Evolutionary conservation across 805 yeast species (phyloP).

Genomic region (Maudiozyma turicensis): DNA sequence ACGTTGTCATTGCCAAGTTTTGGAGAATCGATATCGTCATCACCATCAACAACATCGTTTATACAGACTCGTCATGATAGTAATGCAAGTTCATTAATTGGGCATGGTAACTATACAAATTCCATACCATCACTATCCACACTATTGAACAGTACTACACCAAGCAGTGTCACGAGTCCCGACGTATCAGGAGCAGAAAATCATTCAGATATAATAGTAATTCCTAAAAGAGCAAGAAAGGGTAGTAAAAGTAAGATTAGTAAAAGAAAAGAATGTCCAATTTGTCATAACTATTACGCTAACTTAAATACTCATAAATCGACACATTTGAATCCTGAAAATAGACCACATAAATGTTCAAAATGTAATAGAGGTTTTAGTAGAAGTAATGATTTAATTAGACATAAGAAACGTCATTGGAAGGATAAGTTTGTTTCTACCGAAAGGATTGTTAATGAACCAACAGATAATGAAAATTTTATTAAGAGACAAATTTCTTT

Average conservation of each 20-base stretch:
- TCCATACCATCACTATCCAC: neutral
- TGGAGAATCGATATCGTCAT: neutral
- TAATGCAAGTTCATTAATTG: neutral
- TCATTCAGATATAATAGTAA: neutral
- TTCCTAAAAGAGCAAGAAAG: neutral
- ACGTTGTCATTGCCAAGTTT: neutral
- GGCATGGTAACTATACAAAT: neutral
- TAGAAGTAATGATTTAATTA: conserved; percentile 72
- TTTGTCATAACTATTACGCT: conserved; percentile 56
- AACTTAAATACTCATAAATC: conserved; percentile 78
- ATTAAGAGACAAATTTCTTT: neutral
- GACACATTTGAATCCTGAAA: conserved; percentile 62
- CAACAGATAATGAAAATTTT: neutral
- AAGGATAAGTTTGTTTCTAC: conserved; percentile 36
- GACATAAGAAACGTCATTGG: conserved; percentile 82
- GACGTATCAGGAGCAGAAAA: neutral
- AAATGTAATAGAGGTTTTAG: conserved; percentile 80
- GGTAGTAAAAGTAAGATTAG: conserved; percentile 15
- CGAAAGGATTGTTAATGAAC: neutral
- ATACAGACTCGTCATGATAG: neutral
- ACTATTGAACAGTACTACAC: neutral
- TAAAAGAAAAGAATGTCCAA: conserved; percentile 62
- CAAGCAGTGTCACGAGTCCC: neutral
- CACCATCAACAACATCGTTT: neutral
- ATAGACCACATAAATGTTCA: conserved; percentile 69